Evolutionary conservation across 352 stramenopile genomes (phyloP).

Genomic region (Blastocystis sp.): DNA sequence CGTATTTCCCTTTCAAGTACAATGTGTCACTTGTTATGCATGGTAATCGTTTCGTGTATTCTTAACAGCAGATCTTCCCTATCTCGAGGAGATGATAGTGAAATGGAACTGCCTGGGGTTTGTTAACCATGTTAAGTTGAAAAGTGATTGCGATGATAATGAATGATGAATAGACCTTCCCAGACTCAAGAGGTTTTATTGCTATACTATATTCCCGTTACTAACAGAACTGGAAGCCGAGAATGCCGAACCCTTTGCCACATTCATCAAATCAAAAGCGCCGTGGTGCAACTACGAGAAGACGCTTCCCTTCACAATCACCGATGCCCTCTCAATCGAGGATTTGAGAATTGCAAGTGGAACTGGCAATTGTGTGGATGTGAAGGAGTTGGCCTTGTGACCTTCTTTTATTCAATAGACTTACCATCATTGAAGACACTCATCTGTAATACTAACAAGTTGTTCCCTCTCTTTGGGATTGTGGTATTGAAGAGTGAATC

Average conservation of each 20-base stretch:
- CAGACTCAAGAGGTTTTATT: background rate
- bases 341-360: background rate
- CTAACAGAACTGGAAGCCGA: background rate
- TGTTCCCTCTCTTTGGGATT: background rate
- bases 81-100: background rate
- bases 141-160: background rate
- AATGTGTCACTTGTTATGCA: background rate
- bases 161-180: background rate
- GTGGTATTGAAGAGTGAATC: background rate
- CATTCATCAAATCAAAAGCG: background rate
- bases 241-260: background rate
- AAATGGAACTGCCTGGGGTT: background rate
- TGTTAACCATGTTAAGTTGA: background rate
- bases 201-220: background rate
- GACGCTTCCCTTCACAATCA: background rate
- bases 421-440: background rate
- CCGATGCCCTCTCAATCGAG: background rate
- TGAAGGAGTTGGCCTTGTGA: background rate
- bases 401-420: background rate
- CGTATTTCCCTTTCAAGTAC: background rate
- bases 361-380: background rate
- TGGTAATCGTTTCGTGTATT: background rate
- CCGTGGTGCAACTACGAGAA: background rate
- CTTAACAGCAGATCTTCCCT: background rate
- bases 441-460: background rate